Conservation (phyloP, 345 rosid species). For the Camelina neglecta region DNA sequence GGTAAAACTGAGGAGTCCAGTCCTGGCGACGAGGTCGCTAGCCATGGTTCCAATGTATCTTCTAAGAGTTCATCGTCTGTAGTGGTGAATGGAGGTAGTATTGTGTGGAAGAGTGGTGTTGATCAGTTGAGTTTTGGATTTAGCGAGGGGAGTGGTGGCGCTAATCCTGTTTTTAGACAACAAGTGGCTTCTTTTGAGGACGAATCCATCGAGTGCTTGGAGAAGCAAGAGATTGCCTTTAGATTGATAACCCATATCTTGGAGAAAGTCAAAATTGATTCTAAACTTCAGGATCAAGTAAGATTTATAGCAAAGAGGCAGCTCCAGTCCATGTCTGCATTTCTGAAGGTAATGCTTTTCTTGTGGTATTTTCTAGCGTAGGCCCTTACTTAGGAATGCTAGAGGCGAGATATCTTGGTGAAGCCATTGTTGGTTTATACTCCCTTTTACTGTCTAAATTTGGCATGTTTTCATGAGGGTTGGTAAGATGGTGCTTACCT, state of each 20-base stretch:
- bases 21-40: slow-evolving; percentile 57
- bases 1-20: slow-evolving; percentile 56
- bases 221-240: slow-evolving; percentile 88
- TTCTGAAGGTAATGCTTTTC: slow-evolving; percentile 74
- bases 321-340: slow-evolving; percentile 86
- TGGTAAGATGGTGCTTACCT: slow-evolving; percentile 11
- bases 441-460: background rate
- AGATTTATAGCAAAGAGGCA: slow-evolving; percentile 79
- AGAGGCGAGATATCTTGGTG: slow-evolving; percentile 17
- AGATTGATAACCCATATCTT: slow-evolving; percentile 79
- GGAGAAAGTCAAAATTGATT: slow-evolving; percentile 68
- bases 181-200: slow-evolving; percentile 82
- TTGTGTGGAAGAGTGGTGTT: slow-evolving; percentile 61
- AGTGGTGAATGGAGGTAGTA: slow-evolving; percentile 63
- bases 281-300: slow-evolving; percentile 79
- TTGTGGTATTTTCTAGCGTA: background rate
- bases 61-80: slow-evolving; percentile 51
- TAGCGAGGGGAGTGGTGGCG: slow-evolving; percentile 59
- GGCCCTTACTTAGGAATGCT: slow-evolving; percentile 7
- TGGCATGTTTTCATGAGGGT: slow-evolving; percentile 17
- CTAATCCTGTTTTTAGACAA: slow-evolving; percentile 59
- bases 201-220: slow-evolving; percentile 81
- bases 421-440: slow-evolving; percentile 7
- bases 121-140: slow-evolving; percentile 53
- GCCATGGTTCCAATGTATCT: slow-evolving; percentile 51